Evolutionary conservation across 768 basidiomycete genomes (phyloP).

Genomic region (Dentipellis sp.): DNA sequence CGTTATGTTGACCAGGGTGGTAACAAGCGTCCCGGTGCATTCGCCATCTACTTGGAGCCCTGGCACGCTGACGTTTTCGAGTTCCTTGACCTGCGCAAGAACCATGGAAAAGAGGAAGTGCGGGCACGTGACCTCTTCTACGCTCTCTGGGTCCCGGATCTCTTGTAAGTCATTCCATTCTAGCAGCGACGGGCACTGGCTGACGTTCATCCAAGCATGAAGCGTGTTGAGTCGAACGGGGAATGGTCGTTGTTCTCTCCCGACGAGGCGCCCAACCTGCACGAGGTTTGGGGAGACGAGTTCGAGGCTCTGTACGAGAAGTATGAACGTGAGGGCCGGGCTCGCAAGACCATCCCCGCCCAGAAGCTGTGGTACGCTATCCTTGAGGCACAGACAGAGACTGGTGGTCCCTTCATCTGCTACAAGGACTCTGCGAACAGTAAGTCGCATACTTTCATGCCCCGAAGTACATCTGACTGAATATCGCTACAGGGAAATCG

Average conservation of each 20-base stretch:
- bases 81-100: conserved; percentile 96
- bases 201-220: conserved; percentile 57
- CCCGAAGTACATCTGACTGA: background rate
- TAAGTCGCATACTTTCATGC: conserved; percentile 27
- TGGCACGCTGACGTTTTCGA: conserved; percentile 99
- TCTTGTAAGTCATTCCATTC: conserved; percentile 56
- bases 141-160: conserved; percentile 94
- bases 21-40: conserved; percentile 98
- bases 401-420: conserved; percentile 97
- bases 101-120: conserved; percentile 96
- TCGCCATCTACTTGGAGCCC: conserved; percentile 97
- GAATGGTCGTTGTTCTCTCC: conserved; percentile 99
- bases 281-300: conserved; percentile 83
- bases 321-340: conserved; percentile 87
- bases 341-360: conserved; percentile 76
- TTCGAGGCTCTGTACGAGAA: conserved; percentile 80
- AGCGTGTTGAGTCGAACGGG: conserved; percentile 81
- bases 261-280: conserved; percentile 85
- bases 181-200: background rate
- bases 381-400: conserved; percentile 95
- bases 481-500: conserved; percentile 62
- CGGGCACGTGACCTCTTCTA: conserved; percentile 97
- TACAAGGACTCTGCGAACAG: conserved; percentile 97
- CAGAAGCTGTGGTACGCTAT: conserved; percentile 99
- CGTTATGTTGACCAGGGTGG: conserved; percentile 99